Evolutionary conservation across 2,329 filamentous ascomycete species (phyloP), one percentile per base, ranked within the genome.

Genomic region (Trichoderma cornu-damae): DNA sequence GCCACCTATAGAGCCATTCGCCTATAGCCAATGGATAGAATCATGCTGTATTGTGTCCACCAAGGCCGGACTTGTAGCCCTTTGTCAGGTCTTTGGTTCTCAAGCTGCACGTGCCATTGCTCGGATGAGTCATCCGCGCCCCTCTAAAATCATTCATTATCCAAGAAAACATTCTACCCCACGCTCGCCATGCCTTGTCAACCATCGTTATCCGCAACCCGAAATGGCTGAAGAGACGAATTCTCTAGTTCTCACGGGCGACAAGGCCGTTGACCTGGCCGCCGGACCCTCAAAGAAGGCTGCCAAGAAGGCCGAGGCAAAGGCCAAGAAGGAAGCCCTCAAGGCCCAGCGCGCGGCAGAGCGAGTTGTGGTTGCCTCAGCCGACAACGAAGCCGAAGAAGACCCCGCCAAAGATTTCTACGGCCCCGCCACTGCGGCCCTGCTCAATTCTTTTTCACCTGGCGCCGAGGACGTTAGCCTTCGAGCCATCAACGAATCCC

Each of bases 251-350:
- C 54, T 47, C 5, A 22, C 48, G 3, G 46, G 12, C 32, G 53
- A 50, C 24, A 49, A 57, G 8, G 16, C 44, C 34, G 34, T 37
- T 28, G 54, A 30, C 7, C 26, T 16, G 14, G 53, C 38, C 26
- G 53, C 54, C 28, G 59, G 46, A 2, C 54, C 50, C 11, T 65
- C 63, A 12, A 65, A 95, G 77, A 92, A 86, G 73, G 90, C 85
- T 14, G 76, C 87, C 62, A 95, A 95, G 78, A 96, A 95, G 78
- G 86, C 88, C 44, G 87, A 88, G 66, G 81, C 81, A 61, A 95
- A 95, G 76, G 89, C 92, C 26, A 91, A 91, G 76, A 92, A 93
- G 71, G 92, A 95, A 74, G 89, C 88, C 11, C 80, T 85, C 69
- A 95, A 95, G 74, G 88, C 88, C 67, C 70, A 82, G 70, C 75